Evolutionary conservation across 2,329 filamentous ascomycete genomes (phyloP).

Genomic region (Trichoderma semiorbis): DNA sequence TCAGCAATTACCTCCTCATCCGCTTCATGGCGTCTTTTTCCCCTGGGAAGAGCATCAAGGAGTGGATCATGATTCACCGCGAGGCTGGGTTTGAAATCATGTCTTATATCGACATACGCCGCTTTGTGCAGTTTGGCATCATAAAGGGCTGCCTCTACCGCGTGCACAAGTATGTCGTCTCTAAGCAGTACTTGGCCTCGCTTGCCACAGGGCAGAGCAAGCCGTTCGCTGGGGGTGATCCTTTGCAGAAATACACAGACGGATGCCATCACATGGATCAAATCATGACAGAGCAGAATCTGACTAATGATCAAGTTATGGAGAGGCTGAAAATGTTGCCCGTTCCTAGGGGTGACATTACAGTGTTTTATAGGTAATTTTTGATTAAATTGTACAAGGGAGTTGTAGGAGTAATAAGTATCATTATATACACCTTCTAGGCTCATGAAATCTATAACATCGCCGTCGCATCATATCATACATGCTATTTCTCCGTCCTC

Average conservation of each 20-base stretch:
- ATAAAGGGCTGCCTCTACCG: conserved; percentile 94
- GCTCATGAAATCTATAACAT: conserved; percentile 9
- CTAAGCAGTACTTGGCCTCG: conserved; percentile 57
- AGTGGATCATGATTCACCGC: conserved; percentile 78
- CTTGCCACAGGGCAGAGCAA: conserved; percentile 53
- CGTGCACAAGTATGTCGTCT: conserved; percentile 85
- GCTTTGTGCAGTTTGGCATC: conserved; percentile 91
- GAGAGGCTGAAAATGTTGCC: conserved; percentile 60
- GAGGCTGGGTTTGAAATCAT: conserved; percentile 63
- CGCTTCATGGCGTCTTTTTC: conserved; percentile 82
- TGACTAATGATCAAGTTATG: conserved; percentile 68
- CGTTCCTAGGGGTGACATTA: conserved; percentile 50
- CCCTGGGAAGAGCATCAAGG: conserved; percentile 77
- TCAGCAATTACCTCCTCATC: conserved; percentile 65
- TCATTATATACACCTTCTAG: conserved; percentile 8
- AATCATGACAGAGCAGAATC: conserved; percentile 72
- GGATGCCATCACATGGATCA: conserved; percentile 76
- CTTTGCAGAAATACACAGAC: conserved; percentile 66
- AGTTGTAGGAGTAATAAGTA: background rate
- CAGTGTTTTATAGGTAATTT: conserved; percentile 51
- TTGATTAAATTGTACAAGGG: background rate
- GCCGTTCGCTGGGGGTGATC: conserved; percentile 41
- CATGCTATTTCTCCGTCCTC: background rate
- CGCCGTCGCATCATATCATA: conserved; percentile 12
- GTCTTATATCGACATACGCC: conserved; percentile 76